Conservation (phyloP, 331 rosid species). For the Cucumis variabilis region DNA sequence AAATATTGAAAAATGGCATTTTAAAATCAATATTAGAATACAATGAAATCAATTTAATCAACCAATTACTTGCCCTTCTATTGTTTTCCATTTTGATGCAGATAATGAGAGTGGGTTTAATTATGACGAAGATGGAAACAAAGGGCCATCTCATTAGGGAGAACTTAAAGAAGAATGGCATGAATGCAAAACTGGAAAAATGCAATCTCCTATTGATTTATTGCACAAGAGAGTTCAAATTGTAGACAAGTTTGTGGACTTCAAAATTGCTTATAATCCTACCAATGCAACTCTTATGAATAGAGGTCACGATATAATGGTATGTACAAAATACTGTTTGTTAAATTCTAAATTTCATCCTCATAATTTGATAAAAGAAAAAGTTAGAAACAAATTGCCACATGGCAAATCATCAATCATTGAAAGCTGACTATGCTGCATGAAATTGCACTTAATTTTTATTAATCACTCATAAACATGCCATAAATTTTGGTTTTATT, state of each 20-base stretch:
- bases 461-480: too few relatives aligned
- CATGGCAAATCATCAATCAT: too few relatives aligned
- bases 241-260: conserved; percentile 36
- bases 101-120: conserved; percentile 58
- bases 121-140: conserved; percentile 41
- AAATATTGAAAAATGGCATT: neutral
- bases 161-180: conserved; percentile 59
- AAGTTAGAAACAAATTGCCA: too few relatives aligned
- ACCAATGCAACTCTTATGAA: conserved; percentile 62
- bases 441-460: too few relatives aligned
- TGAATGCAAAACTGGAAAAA: conserved; percentile 50
- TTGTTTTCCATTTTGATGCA: conserved; percentile 22
- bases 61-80: neutral
- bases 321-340: conserved; percentile 12
- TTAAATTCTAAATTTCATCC: too few relatives aligned
- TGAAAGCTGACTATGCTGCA: too few relatives aligned
- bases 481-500: too few relatives aligned
- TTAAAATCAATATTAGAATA: neutral
- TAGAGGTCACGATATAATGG: conserved; percentile 79
- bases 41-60: neutral
- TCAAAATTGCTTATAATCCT: conserved; percentile 45
- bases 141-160: conserved; percentile 73
- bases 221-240: conserved; percentile 43
- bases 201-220: conserved; percentile 84
- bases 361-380: too few relatives aligned